A percentile compares a stretch with the other conserved stretches of the same genome.
phyloP scores from a whole-genome alignment of 306 rosid genomes.

The Cucumis sativus region DNA sequence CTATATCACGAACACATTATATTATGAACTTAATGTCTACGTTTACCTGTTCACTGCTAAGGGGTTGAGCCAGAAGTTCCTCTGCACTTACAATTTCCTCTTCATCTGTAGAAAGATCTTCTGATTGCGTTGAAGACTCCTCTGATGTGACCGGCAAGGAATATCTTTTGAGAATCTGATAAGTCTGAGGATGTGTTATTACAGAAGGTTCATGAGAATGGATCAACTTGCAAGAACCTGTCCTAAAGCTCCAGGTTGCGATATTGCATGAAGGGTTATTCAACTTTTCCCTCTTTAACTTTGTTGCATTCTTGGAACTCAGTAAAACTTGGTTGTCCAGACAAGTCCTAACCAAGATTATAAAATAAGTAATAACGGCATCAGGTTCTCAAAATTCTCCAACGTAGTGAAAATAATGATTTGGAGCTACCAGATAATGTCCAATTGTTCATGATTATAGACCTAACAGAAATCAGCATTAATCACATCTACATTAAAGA shows the following conservation, averaged over 20 bases:
- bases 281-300: slow-evolving; percentile 14
- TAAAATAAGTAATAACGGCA: not conserved
- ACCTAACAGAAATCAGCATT: not conserved
- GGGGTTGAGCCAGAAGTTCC: slow-evolving; percentile 24
- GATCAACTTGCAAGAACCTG: slow-evolving; percentile 15
- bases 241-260: slow-evolving; percentile 5
- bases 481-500: not conserved
- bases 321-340: slow-evolving; percentile 18
- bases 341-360: slow-evolving; percentile 19
- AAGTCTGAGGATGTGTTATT: slow-evolving; percentile 2
- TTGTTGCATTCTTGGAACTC: slow-evolving; percentile 6
- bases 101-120: slow-evolving; percentile 11
- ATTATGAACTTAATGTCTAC: not conserved
- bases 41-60: slow-evolving; percentile 29
- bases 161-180: slow-evolving; percentile 11
- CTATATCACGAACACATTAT: not conserved
- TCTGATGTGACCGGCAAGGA: slow-evolving; percentile 14
- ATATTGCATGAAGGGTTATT: slow-evolving; percentile 6
- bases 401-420: not conserved
- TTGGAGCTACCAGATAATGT: not conserved
- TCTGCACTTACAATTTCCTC: slow-evolving; percentile 9
- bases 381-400: not conserved
- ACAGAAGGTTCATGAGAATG: slow-evolving; percentile 9
- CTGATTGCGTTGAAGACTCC: slow-evolving; percentile 20
- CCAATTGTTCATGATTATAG: not conserved